Percentiles rank a stretch among this genome's conserved stretches.
Evolutionary conservation across 2,329 filamentous ascomycete species (phyloP).

Genomic region (Akanthomyces dipterigenus): DNA sequence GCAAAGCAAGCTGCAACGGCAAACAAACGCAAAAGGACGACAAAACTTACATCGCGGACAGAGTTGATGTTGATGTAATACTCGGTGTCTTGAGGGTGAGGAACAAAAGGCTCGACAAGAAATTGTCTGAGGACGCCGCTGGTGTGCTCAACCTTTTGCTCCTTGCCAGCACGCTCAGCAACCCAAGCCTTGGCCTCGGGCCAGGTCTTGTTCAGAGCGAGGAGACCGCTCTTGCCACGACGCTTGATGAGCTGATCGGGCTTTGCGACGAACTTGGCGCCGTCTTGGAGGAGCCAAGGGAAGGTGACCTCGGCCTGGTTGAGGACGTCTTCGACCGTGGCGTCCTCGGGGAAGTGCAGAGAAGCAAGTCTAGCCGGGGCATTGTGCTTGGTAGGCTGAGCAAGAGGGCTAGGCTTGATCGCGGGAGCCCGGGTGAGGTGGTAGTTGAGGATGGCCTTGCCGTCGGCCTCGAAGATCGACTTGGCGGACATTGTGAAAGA

Average conservation of each 20-base stretch:
- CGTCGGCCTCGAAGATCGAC: slow-evolving; percentile 96
- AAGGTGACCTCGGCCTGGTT: slow-evolving; percentile 94
- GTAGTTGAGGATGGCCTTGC: slow-evolving; percentile 99
- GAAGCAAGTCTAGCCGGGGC: slow-evolving; percentile 83
- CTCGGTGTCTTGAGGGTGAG: slow-evolving; percentile 89
- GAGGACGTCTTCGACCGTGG: slow-evolving; percentile 74
- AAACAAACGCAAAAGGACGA: slow-evolving; percentile 19
- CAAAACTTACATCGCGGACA: slow-evolving; percentile 84
- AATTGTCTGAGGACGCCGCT: slow-evolving; percentile 87
- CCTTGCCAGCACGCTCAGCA: slow-evolving; percentile 83
- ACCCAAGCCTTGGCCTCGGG: slow-evolving; percentile 90
- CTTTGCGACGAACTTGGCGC: slow-evolving; percentile 94
- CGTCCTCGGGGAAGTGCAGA: slow-evolving; percentile 87
- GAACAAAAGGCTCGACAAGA: slow-evolving; percentile 96
- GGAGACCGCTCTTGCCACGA: slow-evolving; percentile 95
- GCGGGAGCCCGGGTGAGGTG: slow-evolving; percentile 95
- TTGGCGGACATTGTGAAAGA: slow-evolving; percentile 55
- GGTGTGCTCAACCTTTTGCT: slow-evolving; percentile 86
- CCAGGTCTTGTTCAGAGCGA: slow-evolving; percentile 97
- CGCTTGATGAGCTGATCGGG: slow-evolving; percentile 99
- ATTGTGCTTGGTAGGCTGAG: slow-evolving; percentile 80
- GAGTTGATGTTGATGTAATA: slow-evolving; percentile 99
- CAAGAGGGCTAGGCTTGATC: slow-evolving; percentile 96
- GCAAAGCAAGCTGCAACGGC: slow-evolving; percentile 11
- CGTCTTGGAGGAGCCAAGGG: slow-evolving; percentile 82